Evolutionary conservation across 2,329 filamentous ascomycete genomes (phyloP), one percentile per base, ranked within the genome.

Genomic region (Monilinia laxa): DNA sequence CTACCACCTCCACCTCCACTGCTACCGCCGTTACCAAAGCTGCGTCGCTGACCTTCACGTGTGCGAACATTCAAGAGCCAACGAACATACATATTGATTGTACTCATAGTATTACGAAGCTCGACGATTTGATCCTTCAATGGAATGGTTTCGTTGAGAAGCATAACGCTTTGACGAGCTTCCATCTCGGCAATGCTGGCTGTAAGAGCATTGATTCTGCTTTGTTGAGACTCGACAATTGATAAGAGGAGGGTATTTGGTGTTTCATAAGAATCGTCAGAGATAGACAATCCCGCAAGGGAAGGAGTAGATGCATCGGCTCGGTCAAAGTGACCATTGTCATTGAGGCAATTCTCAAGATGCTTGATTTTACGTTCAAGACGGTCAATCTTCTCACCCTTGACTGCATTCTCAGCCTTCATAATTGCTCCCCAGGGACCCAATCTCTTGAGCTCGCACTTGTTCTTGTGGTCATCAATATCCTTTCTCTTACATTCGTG

Each of bases 41-140:
- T 60, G 20, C 62, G 62, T 58, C 62, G 52, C 38, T 71, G 72
- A 25, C 74, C 73, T 60, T 77, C 76, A 53, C 75, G 72, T 42
- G 74, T 68, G 5, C 75, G 71, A 28, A 77, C 74, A 10, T 73
- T 73, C 72, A 77, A 72, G 42, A 77, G 66, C 76, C 76, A 77
- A 16, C 75, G 70, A 23, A 77, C 74, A 70, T 77, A 76, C 74
- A 77, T 77, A 31, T 73, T 72, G 6, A 75, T 72, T 40, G 76
- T 74, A 31, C 76, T 74, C 65, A 76, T 74, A 28, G 71, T 73
- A 52, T 73, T 77, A 49, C 75, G 69, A 23, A 77, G 67, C 74
- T 88, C 86, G 4, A 83, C 81, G n/a, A 88, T 81, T 75, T 87
- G 84, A 67, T 88, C 85, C 66, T 86, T 85, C 68, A 88, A 82